Base-by-base conservation (phyloP, 495 filamentous ascomycete genomes). In the Hypoxylon fragiforme region DNA sequence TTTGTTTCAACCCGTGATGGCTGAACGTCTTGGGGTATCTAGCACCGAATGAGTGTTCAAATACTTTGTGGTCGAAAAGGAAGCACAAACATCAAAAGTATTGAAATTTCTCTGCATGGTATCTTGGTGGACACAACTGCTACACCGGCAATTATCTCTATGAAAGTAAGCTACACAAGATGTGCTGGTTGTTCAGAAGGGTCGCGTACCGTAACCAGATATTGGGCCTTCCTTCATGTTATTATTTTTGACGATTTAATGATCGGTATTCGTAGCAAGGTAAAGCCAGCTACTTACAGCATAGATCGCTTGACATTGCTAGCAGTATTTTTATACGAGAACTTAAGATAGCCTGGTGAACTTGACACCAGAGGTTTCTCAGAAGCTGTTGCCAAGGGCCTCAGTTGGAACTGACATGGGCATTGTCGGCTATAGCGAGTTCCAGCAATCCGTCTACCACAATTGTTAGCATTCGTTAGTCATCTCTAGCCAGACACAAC, bases 101-200 rank as follows among this genome's bases (percentile, higher is more conserved):
- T 92, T 78, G 30, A 87, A 75, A 20, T 79, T 78, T 24, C 89
- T 77, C 68, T 96, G 91, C 65, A 70, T 82, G 11, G 91, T 96
- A 44, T 87, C 82, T 50, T 81, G 83, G 64, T 95, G 85, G 7
- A 90, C 76, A 66, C 91, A 96, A 40, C 73, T 65, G 0, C 66
- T 50, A 63, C 91, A 96, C 41, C 84, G 88, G 63, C 91, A 96
- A 62, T 91, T 88, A 46, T 96, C 91, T 60, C 91, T 51, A 22
- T 15, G 21, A 49, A 54, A 9, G 24, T 61, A 43, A 54, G 58
- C 28, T 20, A 34, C 20, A 42, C 39, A 35, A 16, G 12, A 35
- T 30, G 9, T 16, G 12, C 22, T 24, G 39, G 24, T 9, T 19
- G 2, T 36, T n/a, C n/a, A 20, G 26, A 39, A 46, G 24, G 19